Evolutionary conservation across 257 asterid species (phyloP).

Genomic region (Leonotis leonurus): DNA sequence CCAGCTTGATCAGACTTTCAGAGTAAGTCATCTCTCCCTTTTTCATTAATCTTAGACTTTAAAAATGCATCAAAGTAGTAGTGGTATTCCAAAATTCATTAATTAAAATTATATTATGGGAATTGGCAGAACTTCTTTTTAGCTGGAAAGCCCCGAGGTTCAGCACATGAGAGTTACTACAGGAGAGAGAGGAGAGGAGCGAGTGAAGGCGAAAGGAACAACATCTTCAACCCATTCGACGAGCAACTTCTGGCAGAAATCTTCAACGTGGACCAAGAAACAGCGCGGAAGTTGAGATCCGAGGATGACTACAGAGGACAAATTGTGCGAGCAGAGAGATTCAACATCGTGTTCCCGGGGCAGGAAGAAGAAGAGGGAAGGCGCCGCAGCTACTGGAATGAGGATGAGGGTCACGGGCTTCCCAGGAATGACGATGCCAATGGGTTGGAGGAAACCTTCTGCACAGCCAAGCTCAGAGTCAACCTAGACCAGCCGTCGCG

Average conservation of each 20-base stretch:
- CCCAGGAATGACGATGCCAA: slow-evolving; percentile 18
- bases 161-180: neutral
- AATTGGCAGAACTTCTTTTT: slow-evolving; percentile 44
- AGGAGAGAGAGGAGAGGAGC: slow-evolving; percentile 1
- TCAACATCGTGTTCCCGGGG: slow-evolving; percentile 27
- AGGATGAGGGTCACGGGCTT: too few relatives aligned
- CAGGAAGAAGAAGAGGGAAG: slow-evolving; percentile 15
- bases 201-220: slow-evolving; percentile 14
- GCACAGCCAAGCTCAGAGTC: slow-evolving; percentile 31
- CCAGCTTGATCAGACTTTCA: slow-evolving; percentile 50
- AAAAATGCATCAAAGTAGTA: too few relatives aligned
- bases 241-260: slow-evolving; percentile 25
- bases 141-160: slow-evolving; percentile 46
- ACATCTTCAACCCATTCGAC: slow-evolving; percentile 29
- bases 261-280: slow-evolving; percentile 21
- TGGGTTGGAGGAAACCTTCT: slow-evolving; percentile 56
- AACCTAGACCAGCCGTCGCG: slow-evolving; percentile 34
- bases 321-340: slow-evolving; percentile 35
- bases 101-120: too few relatives aligned
- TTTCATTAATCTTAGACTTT: too few relatives aligned
- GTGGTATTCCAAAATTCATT: too few relatives aligned
- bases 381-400: too few relatives aligned
- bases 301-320: slow-evolving; percentile 34
- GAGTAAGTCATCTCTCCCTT: slow-evolving; percentile 21
- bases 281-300: slow-evolving; percentile 23